Conservation (phyloP, 345 rosid genomes). For the Cochlearia excelsa region DNA sequence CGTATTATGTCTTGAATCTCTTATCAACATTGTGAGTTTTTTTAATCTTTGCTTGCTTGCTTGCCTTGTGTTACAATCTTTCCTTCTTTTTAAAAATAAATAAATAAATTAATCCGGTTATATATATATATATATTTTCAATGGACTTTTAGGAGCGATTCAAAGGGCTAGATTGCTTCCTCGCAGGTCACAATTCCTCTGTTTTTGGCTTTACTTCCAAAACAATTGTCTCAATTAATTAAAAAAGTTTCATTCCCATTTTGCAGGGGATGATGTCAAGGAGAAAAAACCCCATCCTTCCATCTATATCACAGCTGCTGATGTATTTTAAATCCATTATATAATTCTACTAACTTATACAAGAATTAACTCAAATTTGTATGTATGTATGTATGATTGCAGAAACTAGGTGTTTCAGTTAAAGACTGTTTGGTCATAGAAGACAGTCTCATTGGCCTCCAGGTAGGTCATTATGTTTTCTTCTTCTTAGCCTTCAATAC, state of each 20-base stretch:
- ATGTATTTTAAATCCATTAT: constrained; percentile 41
- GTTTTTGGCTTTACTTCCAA: constrained; percentile 5
- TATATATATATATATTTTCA: not conserved
- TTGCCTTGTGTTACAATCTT: not conserved
- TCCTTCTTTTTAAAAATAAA: too few species aligned
- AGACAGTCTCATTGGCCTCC: constrained; percentile 92
- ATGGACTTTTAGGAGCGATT: constrained; percentile 60
- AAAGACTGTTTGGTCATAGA: constrained; percentile 85
- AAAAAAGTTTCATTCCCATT: not conserved
- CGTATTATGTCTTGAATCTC: constrained; percentile 82
- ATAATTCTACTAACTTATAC: too few species aligned
- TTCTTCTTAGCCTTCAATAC: not conserved
- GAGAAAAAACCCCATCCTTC: constrained; percentile 93
- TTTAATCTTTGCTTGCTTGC: not conserved
- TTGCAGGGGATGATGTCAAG: constrained; percentile 91
- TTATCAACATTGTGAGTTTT: constrained; percentile 63
- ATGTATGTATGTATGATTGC: constrained; percentile 22
- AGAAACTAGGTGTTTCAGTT: constrained; percentile 71
- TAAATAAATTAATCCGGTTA: constrained; percentile 1
- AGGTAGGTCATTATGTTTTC: constrained; percentile 38
- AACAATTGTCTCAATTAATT: not conserved
- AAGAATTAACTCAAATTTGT: not conserved
- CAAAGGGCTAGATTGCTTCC: constrained; percentile 91
- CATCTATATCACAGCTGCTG: constrained; percentile 72
- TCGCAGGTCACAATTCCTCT: constrained; percentile 54